phyloP scores from a whole-genome alignment of 805 yeast genomes.

The Candida krabiensis region DNA sequence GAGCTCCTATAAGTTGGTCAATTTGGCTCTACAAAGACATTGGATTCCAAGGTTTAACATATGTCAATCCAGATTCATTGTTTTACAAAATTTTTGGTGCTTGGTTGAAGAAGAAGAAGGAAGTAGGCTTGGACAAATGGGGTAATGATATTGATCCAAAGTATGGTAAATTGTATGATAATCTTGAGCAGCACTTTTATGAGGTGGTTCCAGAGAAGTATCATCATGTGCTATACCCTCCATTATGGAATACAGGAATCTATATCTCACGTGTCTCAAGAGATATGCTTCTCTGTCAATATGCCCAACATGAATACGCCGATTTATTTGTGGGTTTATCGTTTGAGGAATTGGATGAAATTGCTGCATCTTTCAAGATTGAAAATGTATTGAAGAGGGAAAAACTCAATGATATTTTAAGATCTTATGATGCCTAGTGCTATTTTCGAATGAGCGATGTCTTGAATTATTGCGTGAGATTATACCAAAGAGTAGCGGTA shows the following conservation, averaged over 20 bases:
- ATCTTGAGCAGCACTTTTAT: constrained; percentile 37
- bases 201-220: constrained; percentile 41
- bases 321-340: constrained; percentile 41
- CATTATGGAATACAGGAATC: constrained; percentile 3
- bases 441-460: too few species aligned
- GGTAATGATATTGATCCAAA: constrained; percentile 46
- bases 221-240: constrained; percentile 42
- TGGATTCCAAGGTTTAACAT: constrained; percentile 51
- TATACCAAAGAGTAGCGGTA: too few species aligned
- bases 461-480: too few species aligned
- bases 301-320: constrained; percentile 45
- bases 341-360: constrained; percentile 47
- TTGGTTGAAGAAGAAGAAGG: constrained; percentile 42
- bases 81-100: constrained; percentile 43
- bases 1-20: constrained; percentile 47
- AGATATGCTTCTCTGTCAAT: constrained; percentile 45
- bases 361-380: constrained; percentile 51
- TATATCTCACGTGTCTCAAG: constrained; percentile 41
- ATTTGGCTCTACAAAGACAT: constrained; percentile 56
- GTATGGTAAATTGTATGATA: constrained; percentile 36
- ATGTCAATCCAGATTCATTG: constrained; percentile 44
- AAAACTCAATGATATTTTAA: constrained; percentile 34
- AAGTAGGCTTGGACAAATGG: constrained; percentile 50
- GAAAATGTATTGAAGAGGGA: constrained; percentile 45
- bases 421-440: too few species aligned